Percentiles rank a stretch among this genome's conserved stretches.
phyloP scores from a whole-genome alignment of 1,284 basidiomycete species.

The Amylostereum areolatum region DNA sequence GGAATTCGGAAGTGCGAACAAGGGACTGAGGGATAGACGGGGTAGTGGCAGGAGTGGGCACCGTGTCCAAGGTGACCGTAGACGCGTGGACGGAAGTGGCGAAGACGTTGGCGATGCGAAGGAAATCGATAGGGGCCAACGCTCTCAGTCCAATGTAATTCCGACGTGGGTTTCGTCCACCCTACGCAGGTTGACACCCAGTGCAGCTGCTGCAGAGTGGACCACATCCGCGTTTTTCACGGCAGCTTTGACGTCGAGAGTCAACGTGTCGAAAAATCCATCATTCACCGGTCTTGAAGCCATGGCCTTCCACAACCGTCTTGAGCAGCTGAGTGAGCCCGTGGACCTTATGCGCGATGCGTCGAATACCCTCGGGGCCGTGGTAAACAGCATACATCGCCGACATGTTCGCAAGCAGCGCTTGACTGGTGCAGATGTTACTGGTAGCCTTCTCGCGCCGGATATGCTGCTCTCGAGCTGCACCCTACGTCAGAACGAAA shows the following conservation, averaged over 20 bases:
- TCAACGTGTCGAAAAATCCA: slow-evolving; percentile 91
- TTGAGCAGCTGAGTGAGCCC: slow-evolving; percentile 82
- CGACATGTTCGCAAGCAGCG: slow-evolving; percentile 93
- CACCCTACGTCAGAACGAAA: slow-evolving; percentile 1
- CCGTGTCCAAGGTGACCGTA: slow-evolving; percentile 33
- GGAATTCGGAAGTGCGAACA: slow-evolving; percentile 68
- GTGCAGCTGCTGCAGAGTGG: slow-evolving; percentile 63
- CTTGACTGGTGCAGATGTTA: slow-evolving; percentile 92
- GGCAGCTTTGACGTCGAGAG: slow-evolving; percentile 70
- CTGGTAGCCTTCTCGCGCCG: slow-evolving; percentile 94
- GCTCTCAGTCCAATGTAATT: slow-evolving; percentile 91
- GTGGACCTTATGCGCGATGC: slow-evolving; percentile 89
- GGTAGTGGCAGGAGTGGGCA: slow-evolving; percentile 32
- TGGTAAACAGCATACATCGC: slow-evolving; percentile 98
- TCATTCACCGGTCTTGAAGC: slow-evolving; percentile 63
- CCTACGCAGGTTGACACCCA: slow-evolving; percentile 80
- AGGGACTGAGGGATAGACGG: slow-evolving; percentile 51
- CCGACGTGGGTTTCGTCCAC: slow-evolving; percentile 80
- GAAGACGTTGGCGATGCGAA: slow-evolving; percentile 82
- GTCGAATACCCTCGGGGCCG: slow-evolving; percentile 80
- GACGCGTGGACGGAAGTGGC: slow-evolving; percentile 46
- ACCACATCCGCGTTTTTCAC: slow-evolving; percentile 58
- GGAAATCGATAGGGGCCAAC: slow-evolving; percentile 71
- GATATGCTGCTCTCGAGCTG: slow-evolving; percentile 94
- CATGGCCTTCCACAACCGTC: slow-evolving; percentile 62